Conservation (phyloP, 768 basidiomycete species). For the Leccinellum rugosiceps region DNA sequence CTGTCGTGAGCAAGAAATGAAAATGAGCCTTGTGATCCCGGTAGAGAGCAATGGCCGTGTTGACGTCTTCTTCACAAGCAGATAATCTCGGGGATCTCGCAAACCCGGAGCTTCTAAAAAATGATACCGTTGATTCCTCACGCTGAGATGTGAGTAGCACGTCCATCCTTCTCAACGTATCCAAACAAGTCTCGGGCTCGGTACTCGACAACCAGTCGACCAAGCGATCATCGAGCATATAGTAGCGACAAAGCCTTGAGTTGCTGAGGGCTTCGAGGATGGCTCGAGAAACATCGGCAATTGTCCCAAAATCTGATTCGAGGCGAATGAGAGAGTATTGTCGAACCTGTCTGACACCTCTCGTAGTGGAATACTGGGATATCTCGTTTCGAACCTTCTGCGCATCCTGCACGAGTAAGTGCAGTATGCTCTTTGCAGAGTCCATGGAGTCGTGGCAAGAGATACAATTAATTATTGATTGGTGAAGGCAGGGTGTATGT, state of each 20-base stretch:
- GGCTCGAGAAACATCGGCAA: constrained; percentile 2
- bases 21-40: constrained; percentile 2
- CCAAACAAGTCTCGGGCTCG: constrained; percentile 7
- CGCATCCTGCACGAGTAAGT: neutral
- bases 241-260: neutral
- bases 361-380: neutral
- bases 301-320: constrained; percentile 2
- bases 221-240: constrained; percentile 5
- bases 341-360: neutral
- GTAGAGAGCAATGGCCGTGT: neutral
- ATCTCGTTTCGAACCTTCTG: neutral
- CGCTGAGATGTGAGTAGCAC: neutral
- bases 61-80: neutral
- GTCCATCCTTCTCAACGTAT: neutral
- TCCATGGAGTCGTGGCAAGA: constrained; percentile 2
- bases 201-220: constrained; percentile 1
- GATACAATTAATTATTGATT: too few relatives aligned
- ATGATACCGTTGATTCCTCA: neutral
- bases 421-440: constrained; percentile 1
- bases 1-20: constrained; percentile 8
- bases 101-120: neutral
- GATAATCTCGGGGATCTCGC: neutral
- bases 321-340: constrained; percentile 6
- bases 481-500: too few relatives aligned
- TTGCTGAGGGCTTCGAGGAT: constrained; percentile 1